Percentiles rank a stretch among this genome's conserved stretches.
Conservation (phyloP, 23 red algal genomes). For the Chondrus crispus region DNA sequence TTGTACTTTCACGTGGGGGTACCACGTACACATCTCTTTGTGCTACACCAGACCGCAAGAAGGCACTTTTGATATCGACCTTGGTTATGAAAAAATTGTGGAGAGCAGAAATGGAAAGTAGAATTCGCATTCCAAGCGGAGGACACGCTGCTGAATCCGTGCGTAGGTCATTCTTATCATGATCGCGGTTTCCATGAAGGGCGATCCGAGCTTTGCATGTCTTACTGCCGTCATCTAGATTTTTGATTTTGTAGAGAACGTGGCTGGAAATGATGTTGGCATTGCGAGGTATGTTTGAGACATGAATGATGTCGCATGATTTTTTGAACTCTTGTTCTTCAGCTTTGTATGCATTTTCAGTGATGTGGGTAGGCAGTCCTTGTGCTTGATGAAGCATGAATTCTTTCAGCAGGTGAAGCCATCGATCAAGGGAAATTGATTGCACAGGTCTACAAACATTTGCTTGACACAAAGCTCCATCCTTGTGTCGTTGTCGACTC, state of each 20-base stretch:
- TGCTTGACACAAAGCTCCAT: background rate
- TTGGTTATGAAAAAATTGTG: background rate
- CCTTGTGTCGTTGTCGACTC: background rate
- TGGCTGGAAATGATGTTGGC: slow-evolving; percentile 18
- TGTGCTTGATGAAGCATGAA: slow-evolving; percentile 4
- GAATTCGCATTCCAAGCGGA: slow-evolving; percentile 4
- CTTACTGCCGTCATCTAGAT: background rate
- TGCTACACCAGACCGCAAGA: background rate
- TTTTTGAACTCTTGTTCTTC: background rate
- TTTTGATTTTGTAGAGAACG: slow-evolving; percentile 21
- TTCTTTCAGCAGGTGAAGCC: too few relatives aligned
- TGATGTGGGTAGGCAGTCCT: background rate
- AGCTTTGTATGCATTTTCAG: background rate
- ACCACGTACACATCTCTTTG: background rate
- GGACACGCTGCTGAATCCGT: background rate
- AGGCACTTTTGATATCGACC: background rate
- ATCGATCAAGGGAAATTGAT: too few relatives aligned
- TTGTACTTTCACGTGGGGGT: background rate
- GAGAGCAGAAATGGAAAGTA: background rate
- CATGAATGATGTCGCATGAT: background rate
- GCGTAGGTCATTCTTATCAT: background rate
- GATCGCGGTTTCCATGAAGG: slow-evolving; percentile 1
- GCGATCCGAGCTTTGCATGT: background rate
- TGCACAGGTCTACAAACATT: too few relatives aligned
- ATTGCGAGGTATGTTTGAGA: background rate